Percentiles rank a stretch among this genome's conserved stretches.
phyloP scores from a whole-genome alignment of 1,284 basidiomycete genomes.

The Taiwanofungus camphoratus region DNA sequence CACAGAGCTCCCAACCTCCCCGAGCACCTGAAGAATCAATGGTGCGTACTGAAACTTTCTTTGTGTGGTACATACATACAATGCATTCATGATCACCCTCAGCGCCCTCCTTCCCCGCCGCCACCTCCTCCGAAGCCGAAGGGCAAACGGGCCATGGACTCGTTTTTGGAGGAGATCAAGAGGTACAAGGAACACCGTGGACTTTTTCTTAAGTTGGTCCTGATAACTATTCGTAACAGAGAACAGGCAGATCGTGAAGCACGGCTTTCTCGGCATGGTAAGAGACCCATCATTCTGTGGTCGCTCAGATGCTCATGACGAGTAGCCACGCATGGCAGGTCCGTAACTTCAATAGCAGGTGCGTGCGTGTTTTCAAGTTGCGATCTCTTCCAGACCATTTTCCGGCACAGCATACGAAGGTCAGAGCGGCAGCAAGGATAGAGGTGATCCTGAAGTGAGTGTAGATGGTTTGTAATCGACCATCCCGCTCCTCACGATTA shows the following conservation, averaged over 20 bases:
- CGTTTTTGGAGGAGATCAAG: conserved; percentile 91
- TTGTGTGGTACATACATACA: background rate
- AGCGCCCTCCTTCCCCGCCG: conserved; percentile 51
- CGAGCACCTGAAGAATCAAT: conserved; percentile 28
- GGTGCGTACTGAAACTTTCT: conserved; percentile 20
- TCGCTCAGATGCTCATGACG: background rate
- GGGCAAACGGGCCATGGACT: conserved; percentile 90
- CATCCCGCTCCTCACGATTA: background rate
- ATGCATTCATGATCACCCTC: background rate
- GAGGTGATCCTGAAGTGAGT: conserved; percentile 72
- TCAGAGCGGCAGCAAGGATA: conserved; percentile 83
- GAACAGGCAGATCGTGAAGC: conserved; percentile 90
- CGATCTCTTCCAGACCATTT: background rate
- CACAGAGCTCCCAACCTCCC: conserved; percentile 18
- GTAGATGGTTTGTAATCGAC: conserved; percentile 10
- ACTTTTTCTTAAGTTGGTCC: too few species aligned
- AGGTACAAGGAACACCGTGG: conserved; percentile 43
- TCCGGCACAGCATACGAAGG: conserved; percentile 65
- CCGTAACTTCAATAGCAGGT: conserved; percentile 86
- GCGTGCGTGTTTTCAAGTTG: conserved; percentile 14
- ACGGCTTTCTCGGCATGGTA: conserved; percentile 70
- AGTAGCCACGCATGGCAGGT: conserved; percentile 41
- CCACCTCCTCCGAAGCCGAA: conserved; percentile 56
- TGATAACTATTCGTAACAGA: conserved; percentile 35
- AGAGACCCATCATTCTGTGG: conserved; percentile 14